Conservation (phyloP, 352 stramenopile species). For the Phytophthora crassamura region DNA sequence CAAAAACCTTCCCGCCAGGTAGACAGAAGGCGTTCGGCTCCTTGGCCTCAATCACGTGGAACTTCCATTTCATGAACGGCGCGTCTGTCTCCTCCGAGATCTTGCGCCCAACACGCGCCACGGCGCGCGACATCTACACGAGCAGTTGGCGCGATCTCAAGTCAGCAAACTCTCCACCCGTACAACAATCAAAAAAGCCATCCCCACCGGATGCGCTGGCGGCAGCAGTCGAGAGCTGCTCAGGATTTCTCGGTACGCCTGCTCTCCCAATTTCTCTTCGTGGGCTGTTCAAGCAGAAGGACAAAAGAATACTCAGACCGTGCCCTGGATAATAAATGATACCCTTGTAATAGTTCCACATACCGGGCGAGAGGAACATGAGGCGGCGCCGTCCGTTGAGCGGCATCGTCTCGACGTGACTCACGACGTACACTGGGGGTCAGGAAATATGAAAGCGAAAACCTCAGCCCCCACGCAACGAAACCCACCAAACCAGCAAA, state of each 20-base stretch:
- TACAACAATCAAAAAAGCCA: neutral
- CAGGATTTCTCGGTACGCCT: conserved; percentile 58
- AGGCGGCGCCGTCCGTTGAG: conserved; percentile 57
- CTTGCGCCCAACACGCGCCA: conserved; percentile 61
- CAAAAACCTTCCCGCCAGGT: conserved; percentile 77
- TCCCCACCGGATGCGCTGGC: conserved; percentile 49
- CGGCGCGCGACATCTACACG: conserved; percentile 60
- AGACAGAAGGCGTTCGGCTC: conserved; percentile 82
- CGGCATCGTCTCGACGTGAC: conserved; percentile 71
- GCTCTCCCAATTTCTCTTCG: conserved; percentile 60
- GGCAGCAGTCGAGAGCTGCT: conserved; percentile 51
- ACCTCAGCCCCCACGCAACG: no score
- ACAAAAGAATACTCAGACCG: no score
- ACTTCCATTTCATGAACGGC: conserved; percentile 73
- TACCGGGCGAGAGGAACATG: conserved; percentile 70
- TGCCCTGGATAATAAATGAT: no score
- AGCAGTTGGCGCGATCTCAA: neutral
- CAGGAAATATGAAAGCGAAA: neutral
- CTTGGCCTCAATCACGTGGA: conserved; percentile 69
- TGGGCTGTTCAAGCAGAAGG: conserved; percentile 16
- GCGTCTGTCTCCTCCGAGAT: conserved; percentile 54
- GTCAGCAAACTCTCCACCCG: neutral
- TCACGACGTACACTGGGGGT: conserved; percentile 37
- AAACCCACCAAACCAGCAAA: neutral
- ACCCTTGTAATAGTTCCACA: neutral